Percentiles rank a stretch among this genome's conserved stretches.
These are phyloP conservation scores for Cladosporium austrohemisphaericum DNA, from an alignment of 2,329 filamentous ascomycete species.

Conservation along the genomic window DNA sequence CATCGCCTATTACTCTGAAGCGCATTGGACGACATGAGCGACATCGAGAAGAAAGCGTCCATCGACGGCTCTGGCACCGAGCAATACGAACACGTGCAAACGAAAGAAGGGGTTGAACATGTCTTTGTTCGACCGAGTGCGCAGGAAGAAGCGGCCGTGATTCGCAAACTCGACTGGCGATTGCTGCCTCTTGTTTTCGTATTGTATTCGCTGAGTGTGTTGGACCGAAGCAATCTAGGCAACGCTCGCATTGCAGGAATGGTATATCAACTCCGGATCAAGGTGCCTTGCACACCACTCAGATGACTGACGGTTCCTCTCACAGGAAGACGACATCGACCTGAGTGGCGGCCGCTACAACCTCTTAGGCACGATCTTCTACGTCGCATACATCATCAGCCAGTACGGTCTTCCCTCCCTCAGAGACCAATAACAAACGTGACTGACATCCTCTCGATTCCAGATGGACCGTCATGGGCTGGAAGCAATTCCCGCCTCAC, in stretches of 20 bases:
- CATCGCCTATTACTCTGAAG: not conserved
- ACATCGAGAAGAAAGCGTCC: conserved; percentile 17
- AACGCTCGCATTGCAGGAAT: conserved; percentile 56
- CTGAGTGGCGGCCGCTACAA: conserved; percentile 47
- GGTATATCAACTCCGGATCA: conserved; percentile 17
- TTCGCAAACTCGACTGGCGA: conserved; percentile 32
- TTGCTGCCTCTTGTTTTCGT: conserved; percentile 32
- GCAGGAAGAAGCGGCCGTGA: conserved; percentile 28
- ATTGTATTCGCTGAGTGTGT: conserved; percentile 31
- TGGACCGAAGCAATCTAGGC: conserved; percentile 34
- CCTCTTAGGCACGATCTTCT: conserved; percentile 53
- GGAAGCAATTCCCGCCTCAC: conserved; percentile 34
- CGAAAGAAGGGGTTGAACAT: conserved; percentile 9
- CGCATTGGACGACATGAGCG: conserved; percentile 8
- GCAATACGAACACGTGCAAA: conserved; percentile 11
- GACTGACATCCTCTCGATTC: conserved; percentile 36
- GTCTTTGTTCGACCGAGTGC: conserved; percentile 23
- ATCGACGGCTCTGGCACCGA: not conserved
- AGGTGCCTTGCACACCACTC: not conserved
- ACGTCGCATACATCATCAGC: conserved; percentile 43
- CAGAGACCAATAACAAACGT: not conserved
- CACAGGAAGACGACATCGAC: conserved; percentile 40
- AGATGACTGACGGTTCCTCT: not conserved
- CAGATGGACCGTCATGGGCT: conserved; percentile 56
- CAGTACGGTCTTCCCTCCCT: conserved; percentile 28